Evolutionary conservation across 805 yeast species (phyloP).

Genomic region (Ogataea saltuana): DNA sequence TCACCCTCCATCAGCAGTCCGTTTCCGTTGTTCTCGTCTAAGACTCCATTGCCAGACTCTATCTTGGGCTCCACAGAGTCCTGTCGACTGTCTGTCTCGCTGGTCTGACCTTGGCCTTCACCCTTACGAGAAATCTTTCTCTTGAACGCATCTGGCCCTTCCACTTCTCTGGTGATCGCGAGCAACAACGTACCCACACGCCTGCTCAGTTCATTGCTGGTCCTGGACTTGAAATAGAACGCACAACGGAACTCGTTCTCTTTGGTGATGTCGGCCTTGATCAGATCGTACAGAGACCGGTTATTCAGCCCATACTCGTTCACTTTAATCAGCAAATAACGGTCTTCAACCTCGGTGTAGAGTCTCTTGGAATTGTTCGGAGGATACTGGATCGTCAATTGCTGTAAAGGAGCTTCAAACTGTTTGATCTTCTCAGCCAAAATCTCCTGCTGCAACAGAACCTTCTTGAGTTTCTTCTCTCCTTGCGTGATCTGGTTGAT

Average conservation of each 20-base stretch:
- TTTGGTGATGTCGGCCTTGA: constrained; percentile 61
- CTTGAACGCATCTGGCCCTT: constrained; percentile 57
- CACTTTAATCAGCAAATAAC: constrained; percentile 61
- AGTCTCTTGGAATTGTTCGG: constrained; percentile 81
- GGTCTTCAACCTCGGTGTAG: constrained; percentile 69
- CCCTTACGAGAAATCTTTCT: constrained; percentile 39
- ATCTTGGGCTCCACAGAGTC: constrained; percentile 33
- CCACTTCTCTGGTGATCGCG: constrained; percentile 70
- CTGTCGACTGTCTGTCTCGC: constrained; percentile 32
- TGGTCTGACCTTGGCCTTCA: constrained; percentile 14
- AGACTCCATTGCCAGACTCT: background rate
- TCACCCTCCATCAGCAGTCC: too few species aligned
- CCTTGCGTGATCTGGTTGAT: constrained; percentile 71
- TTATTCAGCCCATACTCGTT: constrained; percentile 64
- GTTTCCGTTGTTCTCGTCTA: background rate
- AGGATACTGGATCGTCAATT: constrained; percentile 67
- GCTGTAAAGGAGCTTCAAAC: constrained; percentile 59
- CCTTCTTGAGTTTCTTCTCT: constrained; percentile 62
- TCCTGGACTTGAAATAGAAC: constrained; percentile 71
- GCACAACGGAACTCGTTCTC: constrained; percentile 68
- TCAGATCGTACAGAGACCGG: constrained; percentile 59
- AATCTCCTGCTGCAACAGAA: constrained; percentile 55
- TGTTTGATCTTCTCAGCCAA: constrained; percentile 54
- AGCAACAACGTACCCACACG: constrained; percentile 66
- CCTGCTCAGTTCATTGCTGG: constrained; percentile 70